Evolutionary conservation across 2,329 filamentous ascomycete genomes (phyloP).

Genomic region (Cadophora luteo-olivacea): DNA sequence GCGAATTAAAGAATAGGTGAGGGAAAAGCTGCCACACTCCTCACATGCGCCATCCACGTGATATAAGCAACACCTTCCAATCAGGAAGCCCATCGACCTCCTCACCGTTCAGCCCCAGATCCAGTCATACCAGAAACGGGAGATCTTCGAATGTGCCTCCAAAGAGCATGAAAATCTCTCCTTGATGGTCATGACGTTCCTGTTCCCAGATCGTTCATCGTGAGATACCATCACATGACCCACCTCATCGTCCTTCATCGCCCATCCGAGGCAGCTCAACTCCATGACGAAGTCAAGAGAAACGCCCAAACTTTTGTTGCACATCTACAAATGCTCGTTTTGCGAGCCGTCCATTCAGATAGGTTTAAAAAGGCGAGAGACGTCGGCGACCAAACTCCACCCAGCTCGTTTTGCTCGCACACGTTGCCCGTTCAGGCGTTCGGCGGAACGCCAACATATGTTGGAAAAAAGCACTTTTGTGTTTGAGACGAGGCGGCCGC

Average conservation of each 20-base stretch:
- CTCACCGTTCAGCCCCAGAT: slow-evolving; percentile 8
- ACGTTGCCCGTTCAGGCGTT: slow-evolving; percentile 1
- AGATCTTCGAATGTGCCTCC: background rate
- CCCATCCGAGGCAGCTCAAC: background rate
- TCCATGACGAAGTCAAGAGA: background rate
- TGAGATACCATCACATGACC: slow-evolving; percentile 5
- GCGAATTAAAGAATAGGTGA: background rate
- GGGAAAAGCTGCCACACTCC: background rate
- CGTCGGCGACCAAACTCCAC: background rate
- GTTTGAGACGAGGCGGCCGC: background rate
- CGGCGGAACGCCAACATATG: slow-evolving; percentile 6
- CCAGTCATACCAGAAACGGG: background rate
- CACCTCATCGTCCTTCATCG: background rate
- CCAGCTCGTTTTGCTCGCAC: slow-evolving; percentile 5
- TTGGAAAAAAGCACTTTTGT: slow-evolving; percentile 1
- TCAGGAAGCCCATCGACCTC: background rate
- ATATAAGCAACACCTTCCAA: slow-evolving; percentile 13
- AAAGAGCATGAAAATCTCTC: background rate
- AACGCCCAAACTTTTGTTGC: slow-evolving; percentile 8
- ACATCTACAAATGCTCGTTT: slow-evolving; percentile 20
- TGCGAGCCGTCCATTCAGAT: slow-evolving; percentile 16
- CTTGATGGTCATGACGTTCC: background rate
- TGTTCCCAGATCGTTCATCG: background rate
- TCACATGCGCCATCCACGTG: background rate
- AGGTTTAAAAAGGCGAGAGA: slow-evolving; percentile 10